Conservation (phyloP, 192 early-diverging fungal species). For the Entophlyctis luteolus region DNA sequence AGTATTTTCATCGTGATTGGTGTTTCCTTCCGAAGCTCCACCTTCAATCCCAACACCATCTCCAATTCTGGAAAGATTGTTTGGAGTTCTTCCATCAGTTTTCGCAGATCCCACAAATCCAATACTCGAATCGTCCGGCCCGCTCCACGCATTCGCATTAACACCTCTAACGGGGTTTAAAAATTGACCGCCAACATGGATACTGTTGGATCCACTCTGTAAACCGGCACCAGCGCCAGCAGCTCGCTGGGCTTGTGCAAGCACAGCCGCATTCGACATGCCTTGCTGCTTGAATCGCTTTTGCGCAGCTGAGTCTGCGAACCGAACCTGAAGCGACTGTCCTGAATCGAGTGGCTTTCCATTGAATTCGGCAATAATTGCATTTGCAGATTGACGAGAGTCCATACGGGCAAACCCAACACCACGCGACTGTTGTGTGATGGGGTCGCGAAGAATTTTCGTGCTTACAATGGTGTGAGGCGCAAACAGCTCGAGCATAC, state of each 20-base stretch:
- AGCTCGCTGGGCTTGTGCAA: too few species aligned
- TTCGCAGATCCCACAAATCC: constrained; percentile 3
- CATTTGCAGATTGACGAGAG: constrained; percentile 62
- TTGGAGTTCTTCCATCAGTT: not conserved
- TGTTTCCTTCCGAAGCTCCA: not conserved
- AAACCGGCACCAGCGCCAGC: too few species aligned
- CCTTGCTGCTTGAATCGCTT: constrained; percentile 64
- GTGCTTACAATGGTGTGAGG: constrained; percentile 67
- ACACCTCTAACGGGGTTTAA: too few species aligned
- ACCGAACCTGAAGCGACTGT: constrained; percentile 70
- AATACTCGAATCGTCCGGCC: not conserved
- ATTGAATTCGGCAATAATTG: constrained; percentile 68
- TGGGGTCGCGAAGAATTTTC: constrained; percentile 68
- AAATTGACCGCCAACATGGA: too few species aligned
- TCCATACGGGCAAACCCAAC: constrained; percentile 78
- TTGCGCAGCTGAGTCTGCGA: constrained; percentile 76
- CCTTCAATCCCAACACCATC: not conserved
- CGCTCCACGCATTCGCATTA: not conserved
- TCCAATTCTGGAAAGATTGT: not conserved
- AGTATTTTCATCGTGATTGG: not conserved
- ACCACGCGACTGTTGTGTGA: constrained; percentile 63
- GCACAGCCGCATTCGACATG: not conserved
- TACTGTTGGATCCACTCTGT: too few species aligned
- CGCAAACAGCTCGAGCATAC: constrained; percentile 51
- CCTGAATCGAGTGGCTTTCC: constrained; percentile 57